Conservation (phyloP, 257 asterid species). For the Scutellaria baicalensis region DNA sequence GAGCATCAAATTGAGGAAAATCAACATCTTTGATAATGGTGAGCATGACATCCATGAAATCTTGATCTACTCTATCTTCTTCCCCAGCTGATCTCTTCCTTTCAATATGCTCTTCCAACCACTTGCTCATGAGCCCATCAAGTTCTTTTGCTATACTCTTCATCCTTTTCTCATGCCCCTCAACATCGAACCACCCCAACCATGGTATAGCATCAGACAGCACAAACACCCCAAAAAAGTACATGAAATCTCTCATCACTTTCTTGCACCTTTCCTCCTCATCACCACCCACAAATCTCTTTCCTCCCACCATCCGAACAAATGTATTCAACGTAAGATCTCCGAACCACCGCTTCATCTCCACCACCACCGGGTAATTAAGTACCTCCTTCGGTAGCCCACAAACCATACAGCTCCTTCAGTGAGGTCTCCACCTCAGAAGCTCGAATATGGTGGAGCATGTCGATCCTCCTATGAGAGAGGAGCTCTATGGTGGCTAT, state of each 20-base stretch:
- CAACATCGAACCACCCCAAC: constrained; percentile 13
- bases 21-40: background rate
- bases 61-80: background rate
- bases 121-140: background rate
- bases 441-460: background rate
- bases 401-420: background rate
- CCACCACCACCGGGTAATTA: background rate
- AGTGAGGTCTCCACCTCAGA: constrained; percentile 1
- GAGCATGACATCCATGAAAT: constrained; percentile 24
- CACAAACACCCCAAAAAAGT: constrained; percentile 8
- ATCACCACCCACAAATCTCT: background rate
- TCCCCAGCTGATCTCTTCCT: background rate
- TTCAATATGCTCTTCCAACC: constrained; percentile 13
- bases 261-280: background rate
- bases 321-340: constrained; percentile 7
- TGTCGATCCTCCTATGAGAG: constrained; percentile 8
- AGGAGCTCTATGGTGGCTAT: constrained; percentile 24
- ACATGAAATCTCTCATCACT: background rate
- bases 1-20: constrained; percentile 2
- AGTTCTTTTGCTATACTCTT: constrained; percentile 6
- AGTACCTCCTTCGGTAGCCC: background rate
- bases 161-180: constrained; percentile 15
- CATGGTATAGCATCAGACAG: constrained; percentile 15
- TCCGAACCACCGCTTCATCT: constrained; percentile 20
- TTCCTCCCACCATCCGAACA: constrained; percentile 17